These are phyloP conservation scores for Galerina sulciceps DNA, from an alignment of 768 basidiomycete genomes.

Conservation along the genomic window DNA sequence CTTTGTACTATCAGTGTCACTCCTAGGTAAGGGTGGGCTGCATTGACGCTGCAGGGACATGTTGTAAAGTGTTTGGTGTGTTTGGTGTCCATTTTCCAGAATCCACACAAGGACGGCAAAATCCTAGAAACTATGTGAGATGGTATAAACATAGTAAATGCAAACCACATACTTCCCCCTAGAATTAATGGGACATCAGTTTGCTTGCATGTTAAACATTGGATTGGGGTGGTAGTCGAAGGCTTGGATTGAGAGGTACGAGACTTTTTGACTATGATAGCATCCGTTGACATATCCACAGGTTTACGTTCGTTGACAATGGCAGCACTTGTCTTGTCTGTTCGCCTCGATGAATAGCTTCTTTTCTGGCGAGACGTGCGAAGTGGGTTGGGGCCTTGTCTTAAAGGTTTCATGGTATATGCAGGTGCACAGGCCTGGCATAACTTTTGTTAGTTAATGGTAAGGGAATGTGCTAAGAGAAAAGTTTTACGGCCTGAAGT, in stretches of 20 bases:
- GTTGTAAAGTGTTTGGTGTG: constrained; percentile 20
- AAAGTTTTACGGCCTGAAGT: constrained; percentile 57
- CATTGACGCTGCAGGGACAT: background rate
- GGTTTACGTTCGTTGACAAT: constrained; percentile 5
- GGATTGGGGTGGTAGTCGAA: constrained; percentile 32
- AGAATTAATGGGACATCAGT: constrained; percentile 77
- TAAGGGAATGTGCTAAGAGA: background rate
- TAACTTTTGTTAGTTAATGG: constrained; percentile 12
- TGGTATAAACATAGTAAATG: background rate
- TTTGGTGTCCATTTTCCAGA: constrained; percentile 42
- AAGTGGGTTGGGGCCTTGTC: constrained; percentile 44
- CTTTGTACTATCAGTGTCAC: too few relatives aligned
- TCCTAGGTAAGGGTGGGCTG: background rate
- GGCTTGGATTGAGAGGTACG: constrained; percentile 17
- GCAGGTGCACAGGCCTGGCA: constrained; percentile 48
- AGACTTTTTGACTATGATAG: constrained; percentile 16
- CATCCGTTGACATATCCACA: constrained; percentile 5
- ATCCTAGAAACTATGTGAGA: constrained; percentile 44
- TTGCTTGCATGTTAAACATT: constrained; percentile 64
- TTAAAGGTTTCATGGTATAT: constrained; percentile 61
- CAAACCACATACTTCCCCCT: constrained; percentile 65
- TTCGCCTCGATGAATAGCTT: constrained; percentile 19
- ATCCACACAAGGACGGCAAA: constrained; percentile 71
- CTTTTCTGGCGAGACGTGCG: constrained; percentile 32
- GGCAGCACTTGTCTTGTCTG: constrained; percentile 32